These are phyloP conservation scores for Ustilago shanxiensis DNA, from an alignment of 1,284 basidiomycete genomes.

Conservation along the genomic window DNA sequence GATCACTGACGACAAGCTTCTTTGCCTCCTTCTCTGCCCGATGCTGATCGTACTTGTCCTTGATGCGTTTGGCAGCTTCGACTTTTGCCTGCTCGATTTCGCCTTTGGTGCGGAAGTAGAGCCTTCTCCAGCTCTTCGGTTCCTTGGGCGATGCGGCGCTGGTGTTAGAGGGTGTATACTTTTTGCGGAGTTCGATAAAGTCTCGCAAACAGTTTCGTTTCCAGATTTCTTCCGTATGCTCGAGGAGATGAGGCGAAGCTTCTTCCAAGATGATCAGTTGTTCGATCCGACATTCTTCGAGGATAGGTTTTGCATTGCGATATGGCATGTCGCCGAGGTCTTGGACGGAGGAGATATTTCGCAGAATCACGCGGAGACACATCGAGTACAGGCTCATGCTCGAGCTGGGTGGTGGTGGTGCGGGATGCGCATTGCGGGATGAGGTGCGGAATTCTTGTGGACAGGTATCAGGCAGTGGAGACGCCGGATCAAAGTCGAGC, in stretches of 20 bases:
- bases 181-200: constrained; percentile 59
- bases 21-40: constrained; percentile 60
- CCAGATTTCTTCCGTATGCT: constrained; percentile 59
- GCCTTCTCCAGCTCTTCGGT: constrained; percentile 51
- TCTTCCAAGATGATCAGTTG: constrained; percentile 61
- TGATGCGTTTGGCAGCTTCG: constrained; percentile 54
- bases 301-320: constrained; percentile 56
- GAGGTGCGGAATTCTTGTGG: constrained; percentile 12
- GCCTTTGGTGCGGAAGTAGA: constrained; percentile 55
- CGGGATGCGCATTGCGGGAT: background rate
- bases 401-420: background rate
- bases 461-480: constrained; percentile 24
- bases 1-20: constrained; percentile 54
- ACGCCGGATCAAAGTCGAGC: constrained; percentile 38
- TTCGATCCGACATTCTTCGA: constrained; percentile 61
- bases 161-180: constrained; percentile 7
- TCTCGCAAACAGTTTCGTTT: constrained; percentile 61
- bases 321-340: constrained; percentile 66
- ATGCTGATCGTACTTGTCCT: constrained; percentile 61
- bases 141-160: constrained; percentile 5
- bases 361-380: constrained; percentile 56
- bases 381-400: constrained; percentile 31
- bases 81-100: constrained; percentile 55
- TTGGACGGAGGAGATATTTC: constrained; percentile 56
- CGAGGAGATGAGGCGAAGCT: constrained; percentile 58